Evolutionary conservation across 306 rosid species (phyloP), one percentile per base, ranked within the genome.

Genomic region (Acacia confusa): DNA sequence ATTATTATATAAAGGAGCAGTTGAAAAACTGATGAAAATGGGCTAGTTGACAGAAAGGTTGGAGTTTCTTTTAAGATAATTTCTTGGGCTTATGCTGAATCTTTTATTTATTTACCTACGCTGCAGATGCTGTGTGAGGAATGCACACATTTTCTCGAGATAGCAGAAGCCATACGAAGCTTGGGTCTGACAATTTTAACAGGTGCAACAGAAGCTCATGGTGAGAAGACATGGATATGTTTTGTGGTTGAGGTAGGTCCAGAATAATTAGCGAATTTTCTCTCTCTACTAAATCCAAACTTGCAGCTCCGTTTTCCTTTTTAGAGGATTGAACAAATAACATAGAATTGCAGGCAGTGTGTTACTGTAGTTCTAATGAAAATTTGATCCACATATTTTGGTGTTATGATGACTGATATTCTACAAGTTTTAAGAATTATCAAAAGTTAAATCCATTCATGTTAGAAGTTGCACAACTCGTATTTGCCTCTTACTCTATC

Each of bases 131-230:
- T 93, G 66, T 93, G 99, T 72, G 97, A 96, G 84, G 99, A 92
- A 83, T 91, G 96, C 89, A 87, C 94, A 85, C 97, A 96, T 88
- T 93, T 96, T 86, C 94, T 96, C 79, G 99, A 93, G 88, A 96
- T 93, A 80, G 94, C 98, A 64, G 97, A 93, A 85, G 94, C 98
- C 66, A 92, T 95, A 82, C 89, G 88, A 85, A 90, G 97, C 91
- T 83, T 93, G 79, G 98, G 96, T 28, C 88, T 95, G 82, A 85
- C 89, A 57, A 89, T 95, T 84, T 81, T 95, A 78, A 95, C 91
- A 81, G 97, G 98, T 44, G 91, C 87, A 72, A 96, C 99, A 36
- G 92, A 94, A 90, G 91, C 86, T 78, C 92, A 83, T 63, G 94
- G 88, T 38, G 97, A 93, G 65, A 93, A 93, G 88, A 92, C 90